Conservation (phyloP, 2,329 filamentous ascomycete genomes). For the Fusarium chaquense region DNA sequence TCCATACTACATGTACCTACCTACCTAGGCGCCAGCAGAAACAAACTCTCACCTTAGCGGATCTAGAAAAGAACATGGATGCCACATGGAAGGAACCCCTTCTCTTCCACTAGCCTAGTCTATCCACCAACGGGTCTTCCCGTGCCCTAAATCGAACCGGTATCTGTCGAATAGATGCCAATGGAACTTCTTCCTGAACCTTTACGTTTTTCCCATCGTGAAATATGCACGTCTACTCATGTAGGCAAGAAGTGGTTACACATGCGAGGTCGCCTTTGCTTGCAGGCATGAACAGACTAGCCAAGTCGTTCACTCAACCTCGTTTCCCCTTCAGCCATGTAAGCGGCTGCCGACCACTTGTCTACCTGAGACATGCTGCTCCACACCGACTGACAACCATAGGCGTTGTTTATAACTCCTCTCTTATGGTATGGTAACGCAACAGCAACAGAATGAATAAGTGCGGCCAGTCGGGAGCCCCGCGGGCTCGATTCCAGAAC, state of each 20-base stretch:
- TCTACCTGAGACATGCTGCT: conserved; percentile 5
- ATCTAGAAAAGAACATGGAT: conserved; percentile 34
- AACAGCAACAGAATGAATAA: conserved; percentile 10
- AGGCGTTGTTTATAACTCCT: conserved; percentile 4
- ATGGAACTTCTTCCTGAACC: not conserved
- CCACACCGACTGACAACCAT: conserved; percentile 1
- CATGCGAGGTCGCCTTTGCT: conserved; percentile 13
- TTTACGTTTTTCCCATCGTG: conserved; percentile 8
- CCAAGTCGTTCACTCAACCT: conserved; percentile 6
- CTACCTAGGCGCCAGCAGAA: conserved; percentile 1
- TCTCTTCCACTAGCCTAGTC: conserved; percentile 10
- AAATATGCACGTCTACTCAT: conserved; percentile 3
- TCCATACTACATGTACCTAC: not conserved
- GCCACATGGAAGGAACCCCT: conserved; percentile 29
- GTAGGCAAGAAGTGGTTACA: conserved; percentile 22
- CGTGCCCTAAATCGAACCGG: conserved; percentile 15
- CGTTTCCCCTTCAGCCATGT: conserved; percentile 19
- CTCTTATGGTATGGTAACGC: conserved; percentile 24
- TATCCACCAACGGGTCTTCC: conserved; percentile 33
- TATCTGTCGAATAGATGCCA: conserved; percentile 2
- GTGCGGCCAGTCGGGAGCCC: conserved; percentile 36
- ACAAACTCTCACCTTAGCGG: conserved; percentile 1
- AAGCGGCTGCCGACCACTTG: conserved; percentile 18
- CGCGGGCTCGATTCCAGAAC: conserved; percentile 11
- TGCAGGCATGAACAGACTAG: not conserved